Conservation (phyloP, 2,329 filamentous ascomycete genomes). For the Epichloe aotearoae region DNA sequence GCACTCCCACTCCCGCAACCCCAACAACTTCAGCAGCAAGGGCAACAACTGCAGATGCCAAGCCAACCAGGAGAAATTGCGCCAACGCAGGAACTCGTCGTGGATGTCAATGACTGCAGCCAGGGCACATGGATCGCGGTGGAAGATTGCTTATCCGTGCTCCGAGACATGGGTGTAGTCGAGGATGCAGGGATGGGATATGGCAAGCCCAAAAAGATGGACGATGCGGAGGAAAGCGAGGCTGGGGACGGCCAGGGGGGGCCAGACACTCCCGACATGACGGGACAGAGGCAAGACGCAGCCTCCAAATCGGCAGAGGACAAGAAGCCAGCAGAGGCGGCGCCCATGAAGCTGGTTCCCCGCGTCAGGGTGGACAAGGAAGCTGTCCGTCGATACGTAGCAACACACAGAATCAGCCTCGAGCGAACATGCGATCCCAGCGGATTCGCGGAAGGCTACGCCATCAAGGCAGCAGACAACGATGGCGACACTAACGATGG, state of each 20-base stretch:
- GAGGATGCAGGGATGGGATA: slow-evolving; percentile 40
- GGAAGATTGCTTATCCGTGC: slow-evolving; percentile 68
- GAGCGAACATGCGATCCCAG: slow-evolving; percentile 56
- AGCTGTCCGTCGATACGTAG: slow-evolving; percentile 53
- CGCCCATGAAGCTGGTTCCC: slow-evolving; percentile 21
- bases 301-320: neutral
- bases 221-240: slow-evolving; percentile 6
- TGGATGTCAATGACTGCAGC: slow-evolving; percentile 59
- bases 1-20: neutral
- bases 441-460: slow-evolving; percentile 61
- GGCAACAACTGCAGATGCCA: neutral
- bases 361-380: slow-evolving; percentile 40
- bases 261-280: neutral
- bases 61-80: neutral
- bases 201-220: slow-evolving; percentile 18
- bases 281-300: neutral
- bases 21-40: neutral
- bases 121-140: slow-evolving; percentile 68
- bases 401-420: slow-evolving; percentile 46
- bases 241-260: neutral
- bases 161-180: slow-evolving; percentile 68
- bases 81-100: slow-evolving; percentile 29
- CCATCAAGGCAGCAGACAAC: slow-evolving; percentile 27
- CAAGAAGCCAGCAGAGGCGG: neutral
- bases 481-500: slow-evolving; percentile 20